Percentiles rank a stretch among this genome's conserved stretches.
phyloP scores from a whole-genome alignment of 1,139 yeast genomes.

The Yamadazyma dendronema region DNA sequence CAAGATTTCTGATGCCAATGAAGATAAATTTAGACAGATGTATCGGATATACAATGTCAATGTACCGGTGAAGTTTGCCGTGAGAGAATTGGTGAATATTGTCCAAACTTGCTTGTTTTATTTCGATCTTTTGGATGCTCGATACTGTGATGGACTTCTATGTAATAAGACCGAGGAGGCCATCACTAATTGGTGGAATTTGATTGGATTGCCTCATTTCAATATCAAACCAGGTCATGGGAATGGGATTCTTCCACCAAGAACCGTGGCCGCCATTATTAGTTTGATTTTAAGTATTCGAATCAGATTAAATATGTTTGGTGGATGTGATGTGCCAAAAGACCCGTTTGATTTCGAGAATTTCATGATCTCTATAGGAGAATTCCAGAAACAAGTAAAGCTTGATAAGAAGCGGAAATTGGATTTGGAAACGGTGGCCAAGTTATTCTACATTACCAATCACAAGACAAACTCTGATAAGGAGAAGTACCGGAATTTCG shows the following conservation, averaged over 20 bases:
- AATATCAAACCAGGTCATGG: slow-evolving; percentile 43
- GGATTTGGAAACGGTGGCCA: slow-evolving; percentile 62
- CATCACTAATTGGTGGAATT: slow-evolving; percentile 77
- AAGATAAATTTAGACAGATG: slow-evolving; percentile 77
- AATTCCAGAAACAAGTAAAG: slow-evolving; percentile 60
- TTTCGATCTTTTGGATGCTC: slow-evolving; percentile 68
- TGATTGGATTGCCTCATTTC: slow-evolving; percentile 65
- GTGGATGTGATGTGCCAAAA: slow-evolving; percentile 78
- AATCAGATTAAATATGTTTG: slow-evolving; percentile 61
- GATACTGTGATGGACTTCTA: slow-evolving; percentile 76
- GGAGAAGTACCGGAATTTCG: slow-evolving; percentile 8
- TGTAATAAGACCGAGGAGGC: slow-evolving; percentile 78
- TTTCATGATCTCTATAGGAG: slow-evolving; percentile 58
- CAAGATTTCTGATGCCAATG: slow-evolving; percentile 72
- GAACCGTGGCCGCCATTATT: slow-evolving; percentile 59
- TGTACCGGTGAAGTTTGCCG: slow-evolving; percentile 64
- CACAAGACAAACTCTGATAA: slow-evolving; percentile 30
- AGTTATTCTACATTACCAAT: slow-evolving; percentile 58
- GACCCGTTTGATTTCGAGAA: slow-evolving; percentile 81
- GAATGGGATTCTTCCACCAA: slow-evolving; percentile 59
- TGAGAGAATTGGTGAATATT: slow-evolving; percentile 68
- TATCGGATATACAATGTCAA: slow-evolving; percentile 52
- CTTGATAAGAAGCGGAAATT: slow-evolving; percentile 56
- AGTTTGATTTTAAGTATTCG: slow-evolving; percentile 70
- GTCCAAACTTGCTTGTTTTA: slow-evolving; percentile 77